These are phyloP conservation scores for Xylaria flabelliformis DNA, from an alignment of 495 filamentous ascomycete species.

Conservation along the genomic window DNA sequence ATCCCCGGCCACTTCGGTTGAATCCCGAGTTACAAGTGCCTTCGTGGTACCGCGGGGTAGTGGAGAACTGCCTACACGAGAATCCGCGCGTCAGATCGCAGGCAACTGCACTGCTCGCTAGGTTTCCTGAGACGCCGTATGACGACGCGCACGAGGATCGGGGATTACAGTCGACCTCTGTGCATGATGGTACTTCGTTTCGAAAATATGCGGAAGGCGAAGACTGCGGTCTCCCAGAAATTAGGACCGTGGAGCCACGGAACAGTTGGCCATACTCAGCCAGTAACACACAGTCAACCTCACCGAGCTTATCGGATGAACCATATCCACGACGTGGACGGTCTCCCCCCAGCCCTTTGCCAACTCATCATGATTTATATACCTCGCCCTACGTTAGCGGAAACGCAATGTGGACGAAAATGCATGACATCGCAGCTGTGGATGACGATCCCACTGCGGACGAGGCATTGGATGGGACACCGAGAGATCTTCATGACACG, in stretches of 20 bases:
- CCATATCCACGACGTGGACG: constrained; percentile 49
- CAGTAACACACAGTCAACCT: constrained; percentile 35
- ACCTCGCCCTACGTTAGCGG: constrained; percentile 30
- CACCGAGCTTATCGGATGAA: constrained; percentile 37
- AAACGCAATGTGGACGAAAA: constrained; percentile 34
- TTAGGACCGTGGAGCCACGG: constrained; percentile 42
- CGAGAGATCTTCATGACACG: constrained; percentile 27
- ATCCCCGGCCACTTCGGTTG: constrained; percentile 70
- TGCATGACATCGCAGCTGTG: constrained; percentile 34
- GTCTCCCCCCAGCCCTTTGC: constrained; percentile 53
- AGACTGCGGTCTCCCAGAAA: constrained; percentile 33
- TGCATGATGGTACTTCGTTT: constrained; percentile 42
- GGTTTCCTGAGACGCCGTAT: constrained; percentile 47
- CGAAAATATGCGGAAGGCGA: constrained; percentile 43
- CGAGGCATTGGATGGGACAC: constrained; percentile 32
- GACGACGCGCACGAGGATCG: constrained; percentile 34
- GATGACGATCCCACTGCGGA: constrained; percentile 30
- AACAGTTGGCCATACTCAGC: constrained; percentile 43
- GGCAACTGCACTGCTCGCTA: constrained; percentile 47
- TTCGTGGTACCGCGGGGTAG: constrained; percentile 51
- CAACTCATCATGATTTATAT: constrained; percentile 45
- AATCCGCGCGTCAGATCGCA: constrained; percentile 52
- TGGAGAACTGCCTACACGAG: constrained; percentile 52
- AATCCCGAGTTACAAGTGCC: constrained; percentile 49
- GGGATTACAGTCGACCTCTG: constrained; percentile 38